Evolutionary conservation across 495 filamentous ascomycete genomes (phyloP), one percentile per base, ranked within the genome.

Genomic region (Astrothelium macrocarpum): DNA sequence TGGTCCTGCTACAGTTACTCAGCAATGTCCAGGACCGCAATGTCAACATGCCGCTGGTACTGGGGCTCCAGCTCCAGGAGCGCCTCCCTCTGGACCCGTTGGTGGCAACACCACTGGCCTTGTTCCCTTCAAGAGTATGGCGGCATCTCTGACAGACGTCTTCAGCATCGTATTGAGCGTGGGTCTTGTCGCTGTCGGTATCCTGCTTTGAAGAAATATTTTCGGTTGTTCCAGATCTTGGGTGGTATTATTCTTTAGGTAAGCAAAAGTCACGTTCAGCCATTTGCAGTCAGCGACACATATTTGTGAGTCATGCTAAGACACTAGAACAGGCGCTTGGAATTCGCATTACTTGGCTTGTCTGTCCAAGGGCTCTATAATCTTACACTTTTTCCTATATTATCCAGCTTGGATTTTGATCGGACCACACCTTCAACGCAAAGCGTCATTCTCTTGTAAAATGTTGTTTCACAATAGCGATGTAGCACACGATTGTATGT

Each of bases 1-100:
- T 16, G 36, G 29, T 42, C 23, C 28, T 36, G 32, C 43, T 26
- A 23, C 42, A 20, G 45, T 32, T 26, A 56, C 45, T 20, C 45
- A 49, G 45, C 10, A 46, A 42, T 62, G 60, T 31, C 42, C 60
- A 46, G 60, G 60, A 2, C 60, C 60, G 7, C 36, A 49, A 28
- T 59, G 49, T 29, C n/a, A 29, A 28, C n/a, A 56, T 29, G 12
- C 49, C 29, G 49, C 16, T 5, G 49, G 49, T 11, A 56, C 49
- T 29, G 49, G 49, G 9, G 62, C 31, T 59, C 56, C 32, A 25
- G 39, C 53, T 3, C 31, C 49, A 31, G 26, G 14, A 25, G 43
- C 43, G 42, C 53, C 62, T 49, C 53, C 53, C n/a, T 7, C 49
- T 9, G 43, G 42, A 53, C 46, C 42, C 11, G 23, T 29, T 39